Conservation (phyloP, 331 rosid species). For the Rosa hybrid region DNA sequence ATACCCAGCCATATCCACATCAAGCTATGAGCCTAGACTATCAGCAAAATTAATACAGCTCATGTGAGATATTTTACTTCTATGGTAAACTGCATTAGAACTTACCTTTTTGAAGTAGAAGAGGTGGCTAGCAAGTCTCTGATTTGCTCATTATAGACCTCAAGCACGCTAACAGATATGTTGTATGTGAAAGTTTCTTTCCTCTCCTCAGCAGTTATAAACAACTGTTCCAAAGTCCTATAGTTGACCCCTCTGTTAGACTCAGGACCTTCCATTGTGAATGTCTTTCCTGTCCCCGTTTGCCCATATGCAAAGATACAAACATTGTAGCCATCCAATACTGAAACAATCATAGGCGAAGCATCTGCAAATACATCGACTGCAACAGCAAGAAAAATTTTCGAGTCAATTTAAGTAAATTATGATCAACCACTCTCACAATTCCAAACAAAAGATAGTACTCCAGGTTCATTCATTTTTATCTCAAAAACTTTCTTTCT, state of each 20-base stretch:
- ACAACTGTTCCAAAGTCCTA: constrained; percentile 71
- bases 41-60: background rate
- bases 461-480: background rate
- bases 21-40: background rate
- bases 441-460: background rate
- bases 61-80: background rate
- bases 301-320: constrained; percentile 38
- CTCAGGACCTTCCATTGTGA: constrained; percentile 59
- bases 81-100: background rate
- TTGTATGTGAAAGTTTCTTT: constrained; percentile 51
- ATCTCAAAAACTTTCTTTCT: background rate
- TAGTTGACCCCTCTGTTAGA: constrained; percentile 75
- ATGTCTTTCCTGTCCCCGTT: constrained; percentile 35
- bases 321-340: constrained; percentile 32
- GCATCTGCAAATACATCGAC: constrained; percentile 27
- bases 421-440: background rate
- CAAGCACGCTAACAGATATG: constrained; percentile 75
- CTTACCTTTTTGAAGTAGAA: constrained; percentile 57
- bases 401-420: background rate
- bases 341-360: constrained; percentile 24
- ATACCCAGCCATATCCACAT: constrained; percentile 1
- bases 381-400: background rate
- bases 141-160: constrained; percentile 80
- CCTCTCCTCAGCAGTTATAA: constrained; percentile 58
- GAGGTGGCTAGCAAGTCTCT: constrained; percentile 69